Conservation (phyloP, 805 yeast species). For the Wickerhamiella spandovensis region DNA sequence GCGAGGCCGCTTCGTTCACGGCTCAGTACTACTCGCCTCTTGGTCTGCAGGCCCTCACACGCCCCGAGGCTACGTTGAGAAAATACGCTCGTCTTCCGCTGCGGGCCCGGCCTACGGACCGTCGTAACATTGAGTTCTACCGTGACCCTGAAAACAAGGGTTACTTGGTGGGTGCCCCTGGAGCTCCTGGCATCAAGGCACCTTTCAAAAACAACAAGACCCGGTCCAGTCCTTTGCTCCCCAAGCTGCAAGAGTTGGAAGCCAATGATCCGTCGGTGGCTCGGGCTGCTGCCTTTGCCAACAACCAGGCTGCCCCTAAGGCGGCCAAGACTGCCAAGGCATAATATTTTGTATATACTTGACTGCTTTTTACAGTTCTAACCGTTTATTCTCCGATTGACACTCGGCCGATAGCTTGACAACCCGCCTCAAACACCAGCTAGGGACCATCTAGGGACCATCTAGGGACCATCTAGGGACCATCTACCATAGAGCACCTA, state of each 20-base stretch:
- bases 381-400: no score
- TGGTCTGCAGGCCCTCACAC: constrained; percentile 59
- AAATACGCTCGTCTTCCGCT: constrained; percentile 72
- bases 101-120: constrained; percentile 71
- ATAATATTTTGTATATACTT: background rate
- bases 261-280: constrained; percentile 9
- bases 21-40: constrained; percentile 57
- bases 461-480: no score
- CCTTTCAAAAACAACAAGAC: constrained; percentile 8
- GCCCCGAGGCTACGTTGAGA: constrained; percentile 55
- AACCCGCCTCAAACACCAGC: no score
- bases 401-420: no score
- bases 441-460: no score
- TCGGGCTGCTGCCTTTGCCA: background rate
- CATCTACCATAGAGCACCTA: no score
- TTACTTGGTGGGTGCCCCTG: constrained; percentile 61
- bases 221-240: constrained; percentile 14
- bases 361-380: no score
- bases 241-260: constrained; percentile 12
- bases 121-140: constrained; percentile 70
- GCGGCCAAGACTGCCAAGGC: background rate
- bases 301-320: background rate
- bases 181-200: constrained; percentile 21
- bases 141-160: constrained; percentile 63
- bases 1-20: constrained; percentile 37